Base-by-base conservation (phyloP, 2,329 filamentous ascomycete genomes). In the Clonostachys sp. region DNA sequence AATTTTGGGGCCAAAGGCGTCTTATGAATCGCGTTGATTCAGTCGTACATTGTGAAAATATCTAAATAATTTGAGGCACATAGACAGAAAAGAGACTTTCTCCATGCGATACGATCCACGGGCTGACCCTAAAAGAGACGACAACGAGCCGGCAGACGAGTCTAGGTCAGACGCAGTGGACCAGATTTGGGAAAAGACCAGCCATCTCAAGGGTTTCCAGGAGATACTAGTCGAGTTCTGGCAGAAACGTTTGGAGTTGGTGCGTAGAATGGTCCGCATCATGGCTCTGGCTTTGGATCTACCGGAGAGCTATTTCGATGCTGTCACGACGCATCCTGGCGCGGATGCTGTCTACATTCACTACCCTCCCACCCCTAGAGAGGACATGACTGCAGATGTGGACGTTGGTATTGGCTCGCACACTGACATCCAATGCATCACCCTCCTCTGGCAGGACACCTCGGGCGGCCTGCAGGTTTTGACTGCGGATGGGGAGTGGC, bases 241-340 rank as follows among this genome's bases (percentile, higher is more conserved):
- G 66, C 57, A 62, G 18, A 60, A 66, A 8, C 75, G 74, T 36
- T 63, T 84, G 12, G 63, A 53, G 1, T 64, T 84, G 2, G 73
- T 78, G 2, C 68, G 80, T 17, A 69, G 65, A 35, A 57, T 84
- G 34, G 70, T 78, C 3, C 64, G 67, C 6, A 62, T 72, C 8
- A 81, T 84, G 53, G 79, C 80, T 0, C 64, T 84, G 4, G 73
- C 73, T 5, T 65, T 84, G 3, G 70, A 71, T 12, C 62, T 83
- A 5, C 67, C 72, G 0, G 80, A 84, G 54, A 56, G 70, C 36
- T 75, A 76, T 47, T 83, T 83, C 55, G 78, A 83, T 50, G 61
- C 62, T 4, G 73, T 79, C 46, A 72, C 74, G 17, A 72, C 68
- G 0, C 72, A 77, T 51, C 80, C 80, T 0, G 78, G 70, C 34